Base-by-base conservation (phyloP, 805 yeast genomes). In the Scheffersomyces ergatensis region DNA sequence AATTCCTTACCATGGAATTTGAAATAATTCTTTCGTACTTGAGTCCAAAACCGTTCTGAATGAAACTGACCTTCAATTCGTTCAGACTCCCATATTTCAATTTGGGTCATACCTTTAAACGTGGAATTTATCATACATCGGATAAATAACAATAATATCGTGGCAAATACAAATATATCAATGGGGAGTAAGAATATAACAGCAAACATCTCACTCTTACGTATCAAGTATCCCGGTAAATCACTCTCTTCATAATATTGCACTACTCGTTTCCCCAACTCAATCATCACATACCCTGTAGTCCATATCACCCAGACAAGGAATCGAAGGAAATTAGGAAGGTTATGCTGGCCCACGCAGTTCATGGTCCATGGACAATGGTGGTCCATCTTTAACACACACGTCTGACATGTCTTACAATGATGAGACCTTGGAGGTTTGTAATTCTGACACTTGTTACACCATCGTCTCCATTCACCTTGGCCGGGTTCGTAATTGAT, bases 281-380 rank as follows among this genome's bases (percentile, higher is more conserved):
- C 67, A 34, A 60, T 50, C 8, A 76, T 55, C 0, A 81, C 76
- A 47, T 65, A 70, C 0, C 70, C 66, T 1, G 83, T 73, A 1
- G 82, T 67, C 25, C 72, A 53, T 16, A 77, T 58, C 2, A 86
- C 82, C 85, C 89, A 83, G 9, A 72, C 51, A 26, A 90, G 54
- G 55, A 90, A 90, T 40, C 97, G 67, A 46, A 85, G 52, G 57
- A 90, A 90, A 57, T 87, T 90, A 0, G 95, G 88, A 58, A 79
- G 70, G 55, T 90, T 90, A 0, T 62, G 59, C 55, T 79, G 80
- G 0, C 97, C 97, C 16, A 90, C 92, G 56, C 97, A 90, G 56
- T 87, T 90, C 60, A 79, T 77, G 0, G 96, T 88, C 97, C 97
- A 90, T 0, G 97, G 96, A 57, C 84, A 71, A 63, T 89, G 97